Evolutionary conservation across 192 early-diverging fungal genomes (phyloP).

Genomic region (Lobosporangium transversale): DNA sequence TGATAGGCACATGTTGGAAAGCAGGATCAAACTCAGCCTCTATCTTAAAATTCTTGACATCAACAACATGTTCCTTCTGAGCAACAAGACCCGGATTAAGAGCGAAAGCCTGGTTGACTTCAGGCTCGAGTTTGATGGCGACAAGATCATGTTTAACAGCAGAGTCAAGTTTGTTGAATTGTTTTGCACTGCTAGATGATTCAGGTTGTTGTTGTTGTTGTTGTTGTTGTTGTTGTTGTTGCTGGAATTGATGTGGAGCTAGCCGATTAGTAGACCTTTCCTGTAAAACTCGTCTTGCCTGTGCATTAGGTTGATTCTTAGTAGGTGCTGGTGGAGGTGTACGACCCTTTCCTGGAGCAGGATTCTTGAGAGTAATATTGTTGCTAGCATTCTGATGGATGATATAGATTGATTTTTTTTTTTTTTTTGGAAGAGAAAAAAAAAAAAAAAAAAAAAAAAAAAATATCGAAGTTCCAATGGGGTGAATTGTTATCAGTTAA

Average conservation of each 20-base stretch:
- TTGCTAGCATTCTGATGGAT: neutral
- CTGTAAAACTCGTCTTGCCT: conserved; percentile 15
- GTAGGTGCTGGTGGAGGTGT: neutral
- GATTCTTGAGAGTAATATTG: neutral
- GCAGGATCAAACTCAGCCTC: no score
- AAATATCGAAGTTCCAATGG: neutral
- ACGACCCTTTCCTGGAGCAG: conserved; percentile 4
- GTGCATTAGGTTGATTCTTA: no score
- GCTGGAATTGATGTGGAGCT: neutral
- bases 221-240: no score
- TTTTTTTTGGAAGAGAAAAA: neutral
- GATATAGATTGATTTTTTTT: no score
- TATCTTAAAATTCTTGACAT: no score
- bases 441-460: no score
- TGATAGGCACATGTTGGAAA: no score
- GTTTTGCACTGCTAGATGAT: no score
- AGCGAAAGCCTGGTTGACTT: neutral
- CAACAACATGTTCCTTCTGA: no score
- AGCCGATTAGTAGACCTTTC: neutral
- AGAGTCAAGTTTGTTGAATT: neutral
- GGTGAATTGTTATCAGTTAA: neutral
- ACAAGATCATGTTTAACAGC: conserved; percentile 4
- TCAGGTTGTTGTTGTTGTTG: no score
- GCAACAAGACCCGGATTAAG: neutral
- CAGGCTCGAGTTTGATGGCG: neutral